Evolutionary conservation across 192 early-diverging fungal genomes (phyloP), one percentile per base, ranked within the genome.

Genomic region (Backusella tuberculispora): DNA sequence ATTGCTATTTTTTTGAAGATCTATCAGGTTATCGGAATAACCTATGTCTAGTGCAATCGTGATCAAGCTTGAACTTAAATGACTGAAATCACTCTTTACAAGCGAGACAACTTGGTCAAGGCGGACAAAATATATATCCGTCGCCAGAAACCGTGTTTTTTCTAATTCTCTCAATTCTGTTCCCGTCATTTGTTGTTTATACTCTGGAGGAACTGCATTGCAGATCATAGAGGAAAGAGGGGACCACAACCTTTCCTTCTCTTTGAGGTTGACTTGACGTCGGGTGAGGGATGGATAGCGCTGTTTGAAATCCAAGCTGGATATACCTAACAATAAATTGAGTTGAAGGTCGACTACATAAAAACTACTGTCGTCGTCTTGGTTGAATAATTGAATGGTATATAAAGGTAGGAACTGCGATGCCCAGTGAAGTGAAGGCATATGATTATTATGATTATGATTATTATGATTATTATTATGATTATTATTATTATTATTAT

Each of bases 261-360:
- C 90, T 0, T 79, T 72, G 13, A 74, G 73, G 6, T 79, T 86
- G 13, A 93, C 77, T 40, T 73, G 60, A 17, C 87, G 84, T 19
- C 88, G 85, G 46, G 79, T 78, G 17, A 93, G 75, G 34, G 88
- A 81, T n/a, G 89, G 86, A 53, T 93, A 93, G n/a, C 76, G 80
- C 29, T 65, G 63, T 77, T 85, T 90, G 19, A 93, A 79, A 19
- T 81, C 77, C n/a, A 80, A 74, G 6, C 80, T 78, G 0, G 84
- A 45, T 17, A 90, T 80, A 2, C 88, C 87, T 19, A 93, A 72
- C 26, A 93, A 78, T 6, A 91, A 67, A 34, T 88, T 86, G 19
- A 93, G 84, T 67, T 93, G 91, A 17, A 89, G 74, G 76, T 93
- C 90, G 13, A 91, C 88, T 1, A 91, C 91, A 86, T 83, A 91